Percentiles rank a stretch among this genome's conserved stretches.
Evolutionary conservation across 352 stramenopile species (phyloP).

Genomic region (Phytopythium delawarense): DNA sequence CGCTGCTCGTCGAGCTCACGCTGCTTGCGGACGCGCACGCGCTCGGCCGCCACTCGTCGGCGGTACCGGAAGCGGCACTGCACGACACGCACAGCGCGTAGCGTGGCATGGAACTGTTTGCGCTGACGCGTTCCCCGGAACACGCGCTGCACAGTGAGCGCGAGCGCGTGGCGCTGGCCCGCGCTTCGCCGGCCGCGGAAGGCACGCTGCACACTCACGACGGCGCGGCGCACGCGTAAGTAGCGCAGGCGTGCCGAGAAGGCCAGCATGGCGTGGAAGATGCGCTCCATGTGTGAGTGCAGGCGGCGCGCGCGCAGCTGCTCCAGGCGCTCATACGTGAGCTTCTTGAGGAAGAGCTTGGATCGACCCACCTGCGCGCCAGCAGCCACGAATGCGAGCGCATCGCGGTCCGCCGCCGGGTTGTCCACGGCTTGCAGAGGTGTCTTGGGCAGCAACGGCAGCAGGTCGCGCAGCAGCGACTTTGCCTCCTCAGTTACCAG

Average conservation of each 20-base stretch:
- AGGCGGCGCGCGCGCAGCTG: conserved; percentile 71
- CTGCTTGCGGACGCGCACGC: conserved; percentile 13
- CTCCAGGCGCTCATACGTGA: conserved; percentile 90
- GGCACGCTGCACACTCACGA: conserved; percentile 47
- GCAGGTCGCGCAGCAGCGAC: conserved; percentile 81
- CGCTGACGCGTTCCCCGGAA: conserved; percentile 50
- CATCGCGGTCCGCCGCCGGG: conserved; percentile 60
- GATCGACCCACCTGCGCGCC: conserved; percentile 91
- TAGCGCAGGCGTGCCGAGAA: conserved; percentile 51
- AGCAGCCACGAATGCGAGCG: conserved; percentile 47
- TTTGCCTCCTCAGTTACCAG: conserved; percentile 49
- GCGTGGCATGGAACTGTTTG: conserved; percentile 49
- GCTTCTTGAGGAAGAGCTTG: conserved; percentile 95
- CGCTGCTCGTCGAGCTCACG: conserved; percentile 17
- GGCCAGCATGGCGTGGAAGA: conserved; percentile 68
- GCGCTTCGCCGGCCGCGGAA: conserved; percentile 30
- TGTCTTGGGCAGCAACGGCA: conserved; percentile 88
- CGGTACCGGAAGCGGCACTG: conserved; percentile 68
- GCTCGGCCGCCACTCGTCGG: conserved; percentile 20
- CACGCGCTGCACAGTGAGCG: conserved; percentile 45
- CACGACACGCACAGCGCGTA: conserved; percentile 50
- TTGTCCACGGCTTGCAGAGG: conserved; percentile 77
- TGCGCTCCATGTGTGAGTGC: conserved; percentile 67
- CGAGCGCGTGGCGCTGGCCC: conserved; percentile 26
- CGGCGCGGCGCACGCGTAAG: conserved; percentile 47